Conservation (phyloP, 179 eudicot genomes). For the Carnegiea gigantea region DNA sequence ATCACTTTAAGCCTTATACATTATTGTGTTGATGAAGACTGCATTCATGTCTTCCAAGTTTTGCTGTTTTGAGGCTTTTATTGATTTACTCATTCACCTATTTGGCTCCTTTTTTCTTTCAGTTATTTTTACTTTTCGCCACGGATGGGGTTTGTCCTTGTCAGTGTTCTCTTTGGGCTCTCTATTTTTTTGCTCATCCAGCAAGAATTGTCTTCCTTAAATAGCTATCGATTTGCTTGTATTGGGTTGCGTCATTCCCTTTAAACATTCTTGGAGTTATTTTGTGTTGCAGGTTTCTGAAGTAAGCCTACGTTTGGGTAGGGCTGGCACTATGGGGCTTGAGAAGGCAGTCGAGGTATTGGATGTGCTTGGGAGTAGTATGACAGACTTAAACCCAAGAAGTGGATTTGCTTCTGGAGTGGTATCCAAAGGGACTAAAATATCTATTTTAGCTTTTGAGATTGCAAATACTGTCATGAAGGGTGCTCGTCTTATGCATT, state of each 20-base stretch:
- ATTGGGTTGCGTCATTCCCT: neutral
- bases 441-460: constrained; percentile 88
- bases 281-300: constrained; percentile 68
- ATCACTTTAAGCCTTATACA: no score
- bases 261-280: neutral
- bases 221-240: neutral
- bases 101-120: neutral
- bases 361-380: constrained; percentile 97
- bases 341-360: constrained; percentile 94
- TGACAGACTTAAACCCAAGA: constrained; percentile 69
- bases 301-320: constrained; percentile 71
- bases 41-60: neutral
- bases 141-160: neutral
- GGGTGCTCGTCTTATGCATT: constrained; percentile 82
- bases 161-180: neutral
- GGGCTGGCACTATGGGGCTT: constrained; percentile 58
- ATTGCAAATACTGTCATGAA: constrained; percentile 90
- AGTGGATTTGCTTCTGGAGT: constrained; percentile 78
- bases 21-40: neutral
- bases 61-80: neutral
- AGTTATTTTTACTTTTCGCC: neutral
- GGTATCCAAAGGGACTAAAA: constrained; percentile 54
- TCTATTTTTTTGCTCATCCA: neutral
- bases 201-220: neutral
- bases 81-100: neutral